These are phyloP conservation scores for Chlamydomonas reinhardtii DNA, from an alignment of 163 green algal species.

Conservation along the genomic window DNA sequence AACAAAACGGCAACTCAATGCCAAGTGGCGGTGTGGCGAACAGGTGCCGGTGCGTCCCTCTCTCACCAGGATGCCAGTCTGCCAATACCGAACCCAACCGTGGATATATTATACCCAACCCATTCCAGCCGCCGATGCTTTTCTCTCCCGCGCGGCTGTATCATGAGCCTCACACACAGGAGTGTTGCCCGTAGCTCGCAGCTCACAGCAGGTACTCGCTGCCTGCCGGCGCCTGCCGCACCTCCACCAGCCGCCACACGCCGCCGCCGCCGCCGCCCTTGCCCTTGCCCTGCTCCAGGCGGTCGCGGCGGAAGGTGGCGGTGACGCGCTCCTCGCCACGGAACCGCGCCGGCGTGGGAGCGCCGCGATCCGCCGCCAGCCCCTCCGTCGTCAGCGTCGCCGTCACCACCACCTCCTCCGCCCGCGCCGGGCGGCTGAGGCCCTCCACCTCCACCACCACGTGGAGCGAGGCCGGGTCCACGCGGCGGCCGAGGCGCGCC, in stretches of 20 bases:
- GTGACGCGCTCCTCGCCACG: not conserved
- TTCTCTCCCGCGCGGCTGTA: no score
- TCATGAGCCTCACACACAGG: no score
- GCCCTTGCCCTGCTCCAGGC: not conserved
- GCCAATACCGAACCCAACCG: no score
- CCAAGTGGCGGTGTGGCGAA: no score
- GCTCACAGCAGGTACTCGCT: not conserved
- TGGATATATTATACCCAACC: no score
- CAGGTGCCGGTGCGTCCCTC: no score
- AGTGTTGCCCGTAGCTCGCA: no score
- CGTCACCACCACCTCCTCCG: not conserved
- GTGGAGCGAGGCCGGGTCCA: not conserved
- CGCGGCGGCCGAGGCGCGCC: slow-evolving; percentile 10
- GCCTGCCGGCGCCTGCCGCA: slow-evolving; percentile 11
- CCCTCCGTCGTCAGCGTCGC: not conserved
- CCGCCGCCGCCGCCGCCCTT: not conserved
- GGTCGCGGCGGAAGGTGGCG: not conserved
- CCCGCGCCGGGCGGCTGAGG: not conserved
- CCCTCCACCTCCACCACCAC: slow-evolving; percentile 33
- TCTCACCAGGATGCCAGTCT: no score
- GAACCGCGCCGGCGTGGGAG: not conserved
- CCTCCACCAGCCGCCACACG: slow-evolving; percentile 41
- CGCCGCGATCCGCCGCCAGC: not conserved
- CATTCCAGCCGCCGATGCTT: no score
- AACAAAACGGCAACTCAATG: no score